Evolutionary conservation across 73 alveolate genomes (phyloP).

Genomic region (Paramecium octaurelia): DNA sequence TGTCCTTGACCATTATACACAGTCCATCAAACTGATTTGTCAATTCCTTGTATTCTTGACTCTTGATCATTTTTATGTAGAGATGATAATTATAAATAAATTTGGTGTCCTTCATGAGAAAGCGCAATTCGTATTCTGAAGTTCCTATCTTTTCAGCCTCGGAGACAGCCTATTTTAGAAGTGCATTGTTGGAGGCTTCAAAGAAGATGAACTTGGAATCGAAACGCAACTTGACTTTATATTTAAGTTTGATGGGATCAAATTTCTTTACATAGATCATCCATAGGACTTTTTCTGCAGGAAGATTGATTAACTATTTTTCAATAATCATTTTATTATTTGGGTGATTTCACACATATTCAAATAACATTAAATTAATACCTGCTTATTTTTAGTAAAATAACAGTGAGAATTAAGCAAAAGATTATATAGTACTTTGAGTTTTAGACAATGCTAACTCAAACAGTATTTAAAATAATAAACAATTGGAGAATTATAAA

Average conservation of each 20-base stretch:
- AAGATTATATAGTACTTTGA: not conserved
- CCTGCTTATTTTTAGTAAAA: not conserved
- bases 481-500: not conserved
- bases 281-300: not conserved
- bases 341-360: not conserved
- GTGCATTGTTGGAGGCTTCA: not conserved
- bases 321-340: not conserved
- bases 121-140: not conserved
- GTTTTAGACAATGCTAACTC: not conserved
- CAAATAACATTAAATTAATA: not conserved
- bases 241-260: not conserved
- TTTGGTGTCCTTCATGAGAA: not conserved
- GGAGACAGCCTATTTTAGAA: not conserved
- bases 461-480: not conserved
- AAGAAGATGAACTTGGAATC: not conserved
- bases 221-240: not conserved
- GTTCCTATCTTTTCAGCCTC: not conserved
- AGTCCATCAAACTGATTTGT: not conserved
- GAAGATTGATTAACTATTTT: not conserved
- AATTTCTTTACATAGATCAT: not conserved
- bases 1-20: not conserved
- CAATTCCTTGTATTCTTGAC: not conserved
- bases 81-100: not conserved
- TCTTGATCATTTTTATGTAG: not conserved
- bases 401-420: not conserved